Base-by-base conservation (phyloP, 495 filamentous ascomycete genomes). In the Cercophora scortea region DNA sequence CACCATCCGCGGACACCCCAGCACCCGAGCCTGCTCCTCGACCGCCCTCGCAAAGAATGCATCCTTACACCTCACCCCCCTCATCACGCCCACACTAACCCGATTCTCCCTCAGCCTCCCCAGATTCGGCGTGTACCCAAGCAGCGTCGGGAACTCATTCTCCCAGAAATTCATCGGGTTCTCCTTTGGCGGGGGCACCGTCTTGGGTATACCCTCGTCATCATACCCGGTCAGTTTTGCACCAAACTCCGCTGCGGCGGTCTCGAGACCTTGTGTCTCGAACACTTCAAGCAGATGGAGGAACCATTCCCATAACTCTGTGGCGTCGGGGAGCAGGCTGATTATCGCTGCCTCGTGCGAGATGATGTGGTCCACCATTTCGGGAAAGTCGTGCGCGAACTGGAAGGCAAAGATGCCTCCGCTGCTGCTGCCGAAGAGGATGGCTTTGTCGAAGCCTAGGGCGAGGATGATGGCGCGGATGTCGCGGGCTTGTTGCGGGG, bases 331-430 rank as follows among this genome's bases (percentile, higher is more conserved):
- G 12, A 66, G 54, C 1, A 66, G 39, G 16, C 16, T 55, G 19
- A 47, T 47, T 10, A 54, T 50, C 1, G 58, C 52, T 8, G 63
- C 61, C 49, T 66, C 63, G 56, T 66, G 63, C 15, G 49, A 19
- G 44, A 66, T 60, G 13, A 60, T 18, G 49, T 58, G 61, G 17
- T 55, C 54, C 19, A 59, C 50, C 42, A 54, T 52, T 3, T 49
- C 50, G 8, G 63, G 63, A 50, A 62, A 61, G 56, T 60, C 57
- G 54, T 56, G 53, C n/a, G 63, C 58, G 39, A 66, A 56, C 42
- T 63, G 61, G 32, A 58, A 52, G 6, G 51, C 49, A 32, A 66
- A 60, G 40, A 66, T 52, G 9, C 58, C 59, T 11, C 61, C 63
- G 49, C 53, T 49, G 53, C 61, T 64, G 56, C 57, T 64, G 15